Conservation (phyloP, 2,329 filamentous ascomycete genomes). For the Dothistroma pini region DNA sequence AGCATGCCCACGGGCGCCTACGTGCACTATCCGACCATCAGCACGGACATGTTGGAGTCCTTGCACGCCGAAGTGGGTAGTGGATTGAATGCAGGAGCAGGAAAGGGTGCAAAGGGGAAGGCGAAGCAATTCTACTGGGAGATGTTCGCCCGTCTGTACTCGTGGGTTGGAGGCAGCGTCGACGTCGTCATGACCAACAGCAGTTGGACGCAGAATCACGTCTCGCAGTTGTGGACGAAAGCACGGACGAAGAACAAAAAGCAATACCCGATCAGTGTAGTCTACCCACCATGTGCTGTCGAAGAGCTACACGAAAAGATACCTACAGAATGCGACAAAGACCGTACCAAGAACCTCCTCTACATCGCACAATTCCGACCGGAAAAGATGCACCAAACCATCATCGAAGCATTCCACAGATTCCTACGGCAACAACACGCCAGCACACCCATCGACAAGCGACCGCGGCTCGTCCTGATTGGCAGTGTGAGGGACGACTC, state of each 20-base stretch:
- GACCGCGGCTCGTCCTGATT: constrained; percentile 73
- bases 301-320: constrained; percentile 74
- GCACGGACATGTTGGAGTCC: constrained; percentile 84
- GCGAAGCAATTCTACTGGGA: constrained; percentile 83
- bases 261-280: constrained; percentile 61
- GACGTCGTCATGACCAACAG: constrained; percentile 98
- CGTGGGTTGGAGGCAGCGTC: constrained; percentile 73
- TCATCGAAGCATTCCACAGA: constrained; percentile 77
- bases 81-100: constrained; percentile 79
- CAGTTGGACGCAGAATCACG: constrained; percentile 84
- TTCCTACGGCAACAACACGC: constrained; percentile 60
- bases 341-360: constrained; percentile 68
- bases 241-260: constrained; percentile 47
- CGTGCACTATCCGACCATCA: constrained; percentile 97
- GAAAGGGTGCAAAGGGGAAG: constrained; percentile 64
- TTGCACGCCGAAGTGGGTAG: constrained; percentile 54
- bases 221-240: constrained; percentile 71
- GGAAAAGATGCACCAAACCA: constrained; percentile 90
- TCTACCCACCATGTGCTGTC: constrained; percentile 92
- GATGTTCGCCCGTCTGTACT: constrained; percentile 77
- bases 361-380: constrained; percentile 98
- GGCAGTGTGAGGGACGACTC: constrained; percentile 85
- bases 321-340: constrained; percentile 66
- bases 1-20: constrained; percentile 83
- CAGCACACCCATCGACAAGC: constrained; percentile 22